phyloP scores from a whole-genome alignment of 176 grass and related monocot genomes.

The Miscanthus lutarioriparius region DNA sequence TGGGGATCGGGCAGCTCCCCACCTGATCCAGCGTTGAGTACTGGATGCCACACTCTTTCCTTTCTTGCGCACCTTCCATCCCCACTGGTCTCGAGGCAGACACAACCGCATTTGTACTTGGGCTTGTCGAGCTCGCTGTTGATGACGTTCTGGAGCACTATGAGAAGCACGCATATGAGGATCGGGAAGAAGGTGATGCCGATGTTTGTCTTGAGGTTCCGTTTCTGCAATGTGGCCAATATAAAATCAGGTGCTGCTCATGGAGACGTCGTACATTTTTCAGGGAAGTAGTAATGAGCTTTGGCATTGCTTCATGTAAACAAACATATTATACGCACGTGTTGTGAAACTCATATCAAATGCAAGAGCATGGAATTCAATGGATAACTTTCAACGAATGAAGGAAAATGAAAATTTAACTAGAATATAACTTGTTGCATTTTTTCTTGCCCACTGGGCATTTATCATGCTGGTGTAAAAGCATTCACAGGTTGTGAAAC shows the following conservation, averaged over 20 bases:
- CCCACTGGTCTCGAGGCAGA: conserved; percentile 16
- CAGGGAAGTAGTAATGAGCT: background rate
- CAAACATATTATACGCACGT: background rate
- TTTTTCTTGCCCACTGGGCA: background rate
- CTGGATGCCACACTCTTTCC: conserved; percentile 60
- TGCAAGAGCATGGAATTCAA: too few species aligned
- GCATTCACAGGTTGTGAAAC: background rate
- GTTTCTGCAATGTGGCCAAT: conserved; percentile 47
- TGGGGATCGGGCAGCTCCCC: conserved; percentile 50
- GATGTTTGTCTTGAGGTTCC: conserved; percentile 80
- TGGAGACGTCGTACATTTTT: background rate
- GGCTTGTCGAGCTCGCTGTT: conserved; percentile 69
- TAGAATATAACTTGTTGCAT: background rate
- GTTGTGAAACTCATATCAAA: background rate
- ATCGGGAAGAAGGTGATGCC: conserved; percentile 71
- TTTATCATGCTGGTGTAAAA: background rate
- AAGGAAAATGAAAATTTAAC: background rate
- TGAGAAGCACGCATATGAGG: conserved; percentile 63
- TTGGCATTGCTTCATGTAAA: background rate
- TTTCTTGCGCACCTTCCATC: conserved; percentile 42
- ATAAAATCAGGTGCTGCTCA: background rate
- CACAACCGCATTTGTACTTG: conserved; percentile 67
- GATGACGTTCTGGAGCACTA: conserved; percentile 61
- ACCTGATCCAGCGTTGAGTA: conserved; percentile 77
- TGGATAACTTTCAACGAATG: too few species aligned